Evolutionary conservation across 306 rosid species (phyloP).

Genomic region (Citrullus colocynthis): DNA sequence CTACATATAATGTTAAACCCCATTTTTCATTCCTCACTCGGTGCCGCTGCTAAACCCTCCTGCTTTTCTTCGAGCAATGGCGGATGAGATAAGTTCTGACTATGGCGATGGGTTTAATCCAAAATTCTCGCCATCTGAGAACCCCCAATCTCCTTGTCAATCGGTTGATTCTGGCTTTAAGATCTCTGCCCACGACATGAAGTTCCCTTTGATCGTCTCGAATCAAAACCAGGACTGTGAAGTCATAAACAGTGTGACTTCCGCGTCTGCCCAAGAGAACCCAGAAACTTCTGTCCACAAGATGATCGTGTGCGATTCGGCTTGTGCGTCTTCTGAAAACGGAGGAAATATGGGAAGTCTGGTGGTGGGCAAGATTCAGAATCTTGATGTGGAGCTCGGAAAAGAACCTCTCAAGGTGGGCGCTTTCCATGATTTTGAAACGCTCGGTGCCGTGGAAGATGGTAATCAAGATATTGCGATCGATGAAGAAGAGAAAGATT

Average conservation of each 20-base stretch:
- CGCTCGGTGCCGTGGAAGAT: constrained; percentile 7
- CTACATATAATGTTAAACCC: neutral
- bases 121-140: neutral
- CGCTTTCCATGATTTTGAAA: neutral
- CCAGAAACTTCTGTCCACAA: constrained; percentile 3
- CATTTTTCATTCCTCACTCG: no score
- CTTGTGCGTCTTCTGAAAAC: neutral
- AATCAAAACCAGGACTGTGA: neutral
- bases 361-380: neutral
- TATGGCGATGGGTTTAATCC: constrained; percentile 2
- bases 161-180: neutral
- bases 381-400: neutral
- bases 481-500: neutral
- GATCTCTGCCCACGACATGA: neutral
- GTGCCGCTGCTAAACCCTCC: neutral
- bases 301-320: neutral
- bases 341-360: neutral
- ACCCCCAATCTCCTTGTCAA: neutral
- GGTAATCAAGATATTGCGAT: neutral
- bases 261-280: neutral
- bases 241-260: neutral
- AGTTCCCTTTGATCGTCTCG: neutral
- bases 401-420: constrained; percentile 2
- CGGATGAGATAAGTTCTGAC: constrained; percentile 7
- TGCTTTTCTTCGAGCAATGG: neutral